Conservation (phyloP, 495 filamentous ascomycete species). For the Daldinia vernicosa region DNA sequence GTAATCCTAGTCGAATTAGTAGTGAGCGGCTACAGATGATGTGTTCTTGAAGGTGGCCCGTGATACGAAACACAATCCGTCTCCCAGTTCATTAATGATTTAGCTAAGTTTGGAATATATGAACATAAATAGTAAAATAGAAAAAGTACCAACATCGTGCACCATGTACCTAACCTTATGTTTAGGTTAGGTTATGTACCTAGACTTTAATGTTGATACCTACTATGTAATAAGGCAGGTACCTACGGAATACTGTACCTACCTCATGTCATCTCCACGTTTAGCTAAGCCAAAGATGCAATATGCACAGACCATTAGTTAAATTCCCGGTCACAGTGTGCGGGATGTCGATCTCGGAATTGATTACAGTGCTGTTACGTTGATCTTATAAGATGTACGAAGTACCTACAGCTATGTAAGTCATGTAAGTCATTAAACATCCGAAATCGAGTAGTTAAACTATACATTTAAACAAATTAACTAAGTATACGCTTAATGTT, state of each 20-base stretch:
- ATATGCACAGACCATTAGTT: not conserved
- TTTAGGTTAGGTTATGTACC: not conserved
- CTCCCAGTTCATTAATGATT: conserved; percentile 6
- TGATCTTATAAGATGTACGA: not conserved
- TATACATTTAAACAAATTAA: too few relatives aligned
- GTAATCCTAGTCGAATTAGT: not conserved
- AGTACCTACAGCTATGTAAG: not conserved
- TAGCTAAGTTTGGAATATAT: too few relatives aligned
- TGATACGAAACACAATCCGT: conserved; percentile 15
- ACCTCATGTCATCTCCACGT: conserved; percentile 10
- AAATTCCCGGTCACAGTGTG: conserved; percentile 10
- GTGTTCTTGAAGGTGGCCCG: conserved; percentile 6
- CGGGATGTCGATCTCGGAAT: conserved; percentile 28
- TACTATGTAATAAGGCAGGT: not conserved
- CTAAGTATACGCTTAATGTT: too few relatives aligned
- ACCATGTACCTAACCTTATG: not conserved
- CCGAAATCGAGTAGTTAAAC: not conserved
- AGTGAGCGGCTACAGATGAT: conserved; percentile 8
- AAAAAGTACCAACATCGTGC: not conserved
- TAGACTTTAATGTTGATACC: not conserved
- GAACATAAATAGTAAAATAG: not conserved
- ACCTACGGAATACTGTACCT: not conserved
- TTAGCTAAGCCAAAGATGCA: conserved; percentile 10
- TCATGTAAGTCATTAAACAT: conserved; percentile 3
- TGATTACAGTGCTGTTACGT: conserved; percentile 5